These are phyloP conservation scores for Nadsonia starkeyi-henricii DNA, from an alignment of 1,139 yeast species.

Conservation along the genomic window DNA sequence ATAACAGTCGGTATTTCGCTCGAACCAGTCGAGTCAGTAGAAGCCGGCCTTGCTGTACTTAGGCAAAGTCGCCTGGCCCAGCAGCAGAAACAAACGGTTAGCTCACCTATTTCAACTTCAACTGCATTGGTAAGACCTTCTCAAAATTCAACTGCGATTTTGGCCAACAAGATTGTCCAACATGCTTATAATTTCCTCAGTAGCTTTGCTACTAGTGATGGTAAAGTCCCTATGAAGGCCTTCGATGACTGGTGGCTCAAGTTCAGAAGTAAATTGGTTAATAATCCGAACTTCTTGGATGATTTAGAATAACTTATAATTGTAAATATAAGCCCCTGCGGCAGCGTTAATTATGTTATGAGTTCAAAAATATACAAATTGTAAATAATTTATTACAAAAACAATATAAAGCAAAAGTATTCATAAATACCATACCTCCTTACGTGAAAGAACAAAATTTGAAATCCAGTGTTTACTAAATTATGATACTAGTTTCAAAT, in stretches of 20 bases:
- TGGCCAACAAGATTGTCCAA: slow-evolving; percentile 79
- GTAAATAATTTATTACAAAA: neutral
- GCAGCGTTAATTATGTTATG: neutral
- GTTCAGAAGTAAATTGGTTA: slow-evolving; percentile 56
- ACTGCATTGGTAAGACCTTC: slow-evolving; percentile 3
- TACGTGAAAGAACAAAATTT: too few species aligned
- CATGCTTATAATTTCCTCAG: slow-evolving; percentile 85
- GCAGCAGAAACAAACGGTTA: slow-evolving; percentile 7
- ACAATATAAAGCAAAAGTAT: neutral
- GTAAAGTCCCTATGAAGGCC: slow-evolving; percentile 75
- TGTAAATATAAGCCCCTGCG: too few species aligned
- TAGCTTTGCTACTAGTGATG: slow-evolving; percentile 64
- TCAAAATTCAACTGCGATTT: slow-evolving; percentile 27
- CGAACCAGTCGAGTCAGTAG: slow-evolving; percentile 57
- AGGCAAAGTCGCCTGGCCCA: slow-evolving; percentile 21
- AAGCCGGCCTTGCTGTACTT: slow-evolving; percentile 31
- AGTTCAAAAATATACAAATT: too few species aligned
- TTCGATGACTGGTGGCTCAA: slow-evolving; percentile 96
- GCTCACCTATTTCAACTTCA: slow-evolving; percentile 13
- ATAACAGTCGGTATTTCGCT: slow-evolving; percentile 78
- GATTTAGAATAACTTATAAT: slow-evolving; percentile 17
- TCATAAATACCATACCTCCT: too few species aligned
- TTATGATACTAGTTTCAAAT: too few species aligned
- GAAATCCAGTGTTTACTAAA: too few species aligned
- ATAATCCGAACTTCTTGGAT: slow-evolving; percentile 73